Conservation (phyloP, 768 basidiomycete genomes). For the Harrya chromipes region DNA sequence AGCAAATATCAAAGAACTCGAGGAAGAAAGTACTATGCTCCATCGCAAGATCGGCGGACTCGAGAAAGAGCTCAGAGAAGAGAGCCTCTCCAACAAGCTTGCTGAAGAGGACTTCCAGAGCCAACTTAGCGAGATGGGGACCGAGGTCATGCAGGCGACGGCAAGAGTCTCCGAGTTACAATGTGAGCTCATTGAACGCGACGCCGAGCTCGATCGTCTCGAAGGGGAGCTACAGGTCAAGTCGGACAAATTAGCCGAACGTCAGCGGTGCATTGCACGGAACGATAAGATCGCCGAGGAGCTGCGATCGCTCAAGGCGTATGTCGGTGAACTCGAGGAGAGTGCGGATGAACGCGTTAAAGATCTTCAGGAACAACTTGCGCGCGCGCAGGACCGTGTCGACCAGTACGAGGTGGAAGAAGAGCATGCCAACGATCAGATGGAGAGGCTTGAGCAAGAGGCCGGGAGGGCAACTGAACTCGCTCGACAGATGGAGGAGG, state of each 20-base stretch:
- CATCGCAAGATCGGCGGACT: slow-evolving; percentile 52
- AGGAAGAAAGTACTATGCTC: slow-evolving; percentile 54
- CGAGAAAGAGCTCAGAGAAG: slow-evolving; percentile 55
- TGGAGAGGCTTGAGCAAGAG: slow-evolving; percentile 52
- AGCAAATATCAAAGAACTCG: slow-evolving; percentile 55
- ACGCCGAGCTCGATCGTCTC: slow-evolving; percentile 24
- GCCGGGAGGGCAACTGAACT: slow-evolving; percentile 52
- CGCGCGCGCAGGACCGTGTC: slow-evolving; percentile 43
- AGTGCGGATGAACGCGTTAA: slow-evolving; percentile 51
- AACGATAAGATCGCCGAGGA: slow-evolving; percentile 30
- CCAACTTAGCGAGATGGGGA: slow-evolving; percentile 31
- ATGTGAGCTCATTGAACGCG: slow-evolving; percentile 43
- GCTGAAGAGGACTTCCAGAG: slow-evolving; percentile 38
- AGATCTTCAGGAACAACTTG: slow-evolving; percentile 54
- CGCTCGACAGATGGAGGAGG: slow-evolving; percentile 68
- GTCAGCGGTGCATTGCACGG: slow-evolving; percentile 24
- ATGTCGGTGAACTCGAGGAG: slow-evolving; percentile 59
- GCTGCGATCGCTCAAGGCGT: slow-evolving; percentile 42
- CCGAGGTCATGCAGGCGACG: slow-evolving; percentile 30
- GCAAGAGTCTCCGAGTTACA: slow-evolving; percentile 43
- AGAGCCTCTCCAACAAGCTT: slow-evolving; percentile 41
- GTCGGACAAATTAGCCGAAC: slow-evolving; percentile 21
- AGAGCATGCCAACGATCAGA: slow-evolving; percentile 46
- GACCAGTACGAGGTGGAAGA: slow-evolving; percentile 43
- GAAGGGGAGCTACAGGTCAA: slow-evolving; percentile 46